A percentile compares a stretch with the other conserved stretches of the same genome.
Evolutionary conservation across 2,329 filamentous ascomycete genomes (phyloP).

Genomic region (Periconia sp.): DNA sequence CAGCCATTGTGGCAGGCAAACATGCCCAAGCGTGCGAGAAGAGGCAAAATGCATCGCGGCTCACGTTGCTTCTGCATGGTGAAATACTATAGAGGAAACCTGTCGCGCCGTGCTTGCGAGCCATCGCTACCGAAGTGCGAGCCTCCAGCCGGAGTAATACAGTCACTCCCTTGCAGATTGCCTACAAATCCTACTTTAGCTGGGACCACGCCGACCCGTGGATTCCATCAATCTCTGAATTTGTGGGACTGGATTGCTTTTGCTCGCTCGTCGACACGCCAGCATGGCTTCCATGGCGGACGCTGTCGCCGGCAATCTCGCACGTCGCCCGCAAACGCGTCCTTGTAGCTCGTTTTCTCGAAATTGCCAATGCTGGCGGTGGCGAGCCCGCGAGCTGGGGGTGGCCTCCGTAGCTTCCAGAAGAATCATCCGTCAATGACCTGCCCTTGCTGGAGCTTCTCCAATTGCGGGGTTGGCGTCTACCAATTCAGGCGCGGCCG

Average conservation of each 20-base stretch:
- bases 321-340: conserved; percentile 20
- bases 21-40: conserved; percentile 7
- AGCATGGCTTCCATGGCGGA: conserved; percentile 8
- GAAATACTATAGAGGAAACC: conserved; percentile 34
- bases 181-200: conserved; percentile 14
- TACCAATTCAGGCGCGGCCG: conserved; percentile 21
- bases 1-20: conserved; percentile 10
- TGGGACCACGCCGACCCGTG: background rate
- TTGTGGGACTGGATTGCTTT: conserved; percentile 9
- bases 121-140: conserved; percentile 40
- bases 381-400: conserved; percentile 18
- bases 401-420: conserved; percentile 21
- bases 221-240: conserved; percentile 1
- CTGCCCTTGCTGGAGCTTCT: conserved; percentile 34
- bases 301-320: conserved; percentile 14
- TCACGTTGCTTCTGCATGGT: conserved; percentile 34
- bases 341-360: conserved; percentile 17
- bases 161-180: conserved; percentile 27
- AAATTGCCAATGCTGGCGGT: conserved; percentile 21
- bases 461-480: conserved; percentile 40
- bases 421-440: conserved; percentile 31
- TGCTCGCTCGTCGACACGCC: conserved; percentile 3
- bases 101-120: conserved; percentile 16
- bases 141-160: conserved; percentile 32
- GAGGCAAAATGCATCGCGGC: conserved; percentile 15